Base-by-base conservation (phyloP, 31 red algal genomes). In the Asparagopsis taxiformis region DNA sequence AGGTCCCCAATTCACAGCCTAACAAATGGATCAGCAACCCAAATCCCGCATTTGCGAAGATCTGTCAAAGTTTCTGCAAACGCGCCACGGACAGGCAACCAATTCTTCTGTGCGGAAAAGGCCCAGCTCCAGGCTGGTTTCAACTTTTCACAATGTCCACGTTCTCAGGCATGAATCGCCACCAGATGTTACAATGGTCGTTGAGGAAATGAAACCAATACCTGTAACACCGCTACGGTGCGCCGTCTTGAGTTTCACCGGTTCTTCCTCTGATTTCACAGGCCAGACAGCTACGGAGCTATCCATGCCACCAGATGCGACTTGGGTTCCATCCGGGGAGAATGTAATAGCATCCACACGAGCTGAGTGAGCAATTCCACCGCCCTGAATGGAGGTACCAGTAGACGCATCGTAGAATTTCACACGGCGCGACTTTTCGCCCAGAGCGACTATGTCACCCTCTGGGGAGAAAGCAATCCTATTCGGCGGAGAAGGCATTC, bases 231-330 rank as follows among this genome's bases (percentile, higher is more conserved):
- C 87, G 30, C 59, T 53, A 26, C 87, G 87, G 59, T 91, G 87
- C 25, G 77, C 87, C 17, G 61, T 70, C 69, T 75, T 82, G 15
- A 77, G 44, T 19, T 63, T 69, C 11, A 77, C 26, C 30, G 74
- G 74, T 3, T 91, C 79, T 31, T 84, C 73, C 37, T 80, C 79
- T 1, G 87, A 91, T 16, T 80, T 51, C 28, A 83, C 77, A 1
- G 70, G 52, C 87, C 74, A 75, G 22, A 91, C 77, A 11, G 87
- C 87, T 3, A 91, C 59, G 4, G 87, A 82, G 28, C 87, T 78
- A 34, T 91, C 87, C 65, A 91, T 55, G 2, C 76, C 87, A 8
- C 77, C 87, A 6, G 87, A 82, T n/a, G 78, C 87, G n/a, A 91
- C 69, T 39, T 51, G 51, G 19, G 36, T 82, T n/a, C 76, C 87